A percentile compares a stretch with the other conserved stretches of the same genome.
phyloP scores from a whole-genome alignment of 1,284 basidiomycete species.

The Termitomyces sp. region DNA sequence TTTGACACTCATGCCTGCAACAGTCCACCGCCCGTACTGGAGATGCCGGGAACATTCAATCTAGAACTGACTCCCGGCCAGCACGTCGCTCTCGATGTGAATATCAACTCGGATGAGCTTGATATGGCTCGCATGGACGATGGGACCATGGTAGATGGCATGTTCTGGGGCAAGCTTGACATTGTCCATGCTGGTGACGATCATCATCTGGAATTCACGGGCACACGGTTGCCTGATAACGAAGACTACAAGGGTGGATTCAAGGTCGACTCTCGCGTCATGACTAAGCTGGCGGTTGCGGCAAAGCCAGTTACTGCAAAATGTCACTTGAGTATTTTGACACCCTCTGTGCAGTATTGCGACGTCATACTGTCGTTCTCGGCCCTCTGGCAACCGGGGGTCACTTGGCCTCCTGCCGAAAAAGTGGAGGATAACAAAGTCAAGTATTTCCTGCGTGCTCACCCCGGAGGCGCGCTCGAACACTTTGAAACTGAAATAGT shows the following conservation, averaged over 20 bases:
- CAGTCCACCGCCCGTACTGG: slow-evolving; percentile 76
- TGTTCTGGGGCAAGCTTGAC: slow-evolving; percentile 80
- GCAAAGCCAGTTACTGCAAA: slow-evolving; percentile 67
- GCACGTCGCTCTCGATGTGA: slow-evolving; percentile 70
- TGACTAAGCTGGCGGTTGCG: slow-evolving; percentile 66
- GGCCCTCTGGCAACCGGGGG: slow-evolving; percentile 61
- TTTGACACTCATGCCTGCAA: slow-evolving; percentile 10
- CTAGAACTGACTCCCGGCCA: slow-evolving; percentile 73
- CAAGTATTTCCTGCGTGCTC: slow-evolving; percentile 74
- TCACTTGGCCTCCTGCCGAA: slow-evolving; percentile 74
- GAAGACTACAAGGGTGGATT: slow-evolving; percentile 61
- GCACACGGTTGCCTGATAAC: slow-evolving; percentile 63
- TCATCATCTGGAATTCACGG: slow-evolving; percentile 75
- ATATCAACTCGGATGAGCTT: slow-evolving; percentile 67
- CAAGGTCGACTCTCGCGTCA: slow-evolving; percentile 66
- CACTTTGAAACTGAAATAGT: slow-evolving; percentile 76
- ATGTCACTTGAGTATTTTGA: slow-evolving; percentile 66
- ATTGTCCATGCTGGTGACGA: slow-evolving; percentile 71
- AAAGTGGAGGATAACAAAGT: slow-evolving; percentile 59
- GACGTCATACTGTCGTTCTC: slow-evolving; percentile 69
- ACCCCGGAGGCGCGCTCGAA: slow-evolving; percentile 75
- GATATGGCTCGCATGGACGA: slow-evolving; percentile 87
- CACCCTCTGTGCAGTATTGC: slow-evolving; percentile 68
- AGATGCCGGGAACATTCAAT: slow-evolving; percentile 79
- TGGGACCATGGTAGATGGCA: slow-evolving; percentile 73